Base-by-base conservation (phyloP, 495 filamentous ascomycete genomes). In the Daldinia bambusicola region DNA sequence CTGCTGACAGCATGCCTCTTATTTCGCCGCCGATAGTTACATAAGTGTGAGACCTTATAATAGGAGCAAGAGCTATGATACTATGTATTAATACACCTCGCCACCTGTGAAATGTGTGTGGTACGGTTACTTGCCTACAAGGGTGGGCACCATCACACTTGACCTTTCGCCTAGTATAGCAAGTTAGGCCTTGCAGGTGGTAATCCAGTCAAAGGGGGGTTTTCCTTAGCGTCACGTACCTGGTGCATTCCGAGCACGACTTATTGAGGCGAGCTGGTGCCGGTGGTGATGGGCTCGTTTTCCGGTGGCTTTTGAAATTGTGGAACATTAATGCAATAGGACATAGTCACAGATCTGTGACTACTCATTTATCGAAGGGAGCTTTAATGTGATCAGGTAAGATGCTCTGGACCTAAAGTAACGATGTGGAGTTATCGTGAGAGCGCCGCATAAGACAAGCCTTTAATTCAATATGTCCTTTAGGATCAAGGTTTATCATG, bases 121-220 rank as follows among this genome's bases (percentile, higher is more conserved):
- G 40, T n/a, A 14, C 16, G 50, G 36, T 57, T 34, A 74, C 71
- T 56, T 63, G 58, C 69, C 69, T 67, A 55, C 73, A 75, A 56
- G 73, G 73, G n/a, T 75, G 61, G n/a, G 62, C 69, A 58, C 73
- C 73, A 57, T 75, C 73, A 69, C 73, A 75, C 55, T 75, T 75
- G 14, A 75, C 69, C 59, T 75, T 75, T 32, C 73, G 69, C 65
- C 73, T 69, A 64, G 40, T 62, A 30, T 37, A 26, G 34, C 53
- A 38, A 64, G 37, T 31, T 61, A 64, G 58, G 38, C 26, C 26
- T 72, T 69, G n/a, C n/a, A n/a, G n/a, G n/a, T n/a, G 68, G 69
- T 22, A 61, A 58, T 22, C 30, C 16, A 61, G 36, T 36, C 45
- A 56, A 40, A 69, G 5, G 32, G 70, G 36, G 22, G 30, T 7